Conservation (phyloP, 192 early-diverging fungal species). For the Coemansia sp. region DNA sequence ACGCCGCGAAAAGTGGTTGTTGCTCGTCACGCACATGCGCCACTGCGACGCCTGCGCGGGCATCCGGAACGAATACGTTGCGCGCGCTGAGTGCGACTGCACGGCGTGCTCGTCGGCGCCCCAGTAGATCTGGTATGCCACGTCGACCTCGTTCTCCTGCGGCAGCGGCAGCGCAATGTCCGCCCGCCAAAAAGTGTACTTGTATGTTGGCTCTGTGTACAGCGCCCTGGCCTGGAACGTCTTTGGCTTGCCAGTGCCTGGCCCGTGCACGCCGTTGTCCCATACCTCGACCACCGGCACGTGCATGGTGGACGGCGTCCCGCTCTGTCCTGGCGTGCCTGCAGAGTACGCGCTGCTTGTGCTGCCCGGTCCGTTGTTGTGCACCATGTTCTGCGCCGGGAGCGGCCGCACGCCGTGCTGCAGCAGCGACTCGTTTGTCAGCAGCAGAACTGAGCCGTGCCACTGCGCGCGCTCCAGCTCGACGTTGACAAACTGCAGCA, state of each 20-base stretch:
- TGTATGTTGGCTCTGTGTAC: constrained; percentile 51
- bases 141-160: constrained; percentile 39
- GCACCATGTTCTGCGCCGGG: constrained; percentile 1
- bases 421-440: constrained; percentile 49
- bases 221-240: constrained; percentile 34
- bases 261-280: constrained; percentile 52
- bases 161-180: constrained; percentile 37
- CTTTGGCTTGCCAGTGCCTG: constrained; percentile 51
- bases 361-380: constrained; percentile 5
- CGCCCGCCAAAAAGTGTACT: constrained; percentile 54
- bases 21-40: constrained; percentile 51
- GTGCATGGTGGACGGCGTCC: constrained; percentile 8
- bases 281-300: constrained; percentile 42
- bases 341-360: constrained; percentile 8
- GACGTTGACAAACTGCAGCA: constrained; percentile 53
- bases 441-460: constrained; percentile 47
- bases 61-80: constrained; percentile 44
- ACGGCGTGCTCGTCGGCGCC: constrained; percentile 41
- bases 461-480: constrained; percentile 49
- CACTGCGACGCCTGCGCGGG: constrained; percentile 51
- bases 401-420: constrained; percentile 28
- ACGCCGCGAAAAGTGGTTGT: constrained; percentile 33
- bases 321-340: constrained; percentile 36
- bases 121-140: constrained; percentile 48
- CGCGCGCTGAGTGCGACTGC: constrained; percentile 37